phyloP scores from a whole-genome alignment of 129 eudicot species.

The Artemisia annua region DNA sequence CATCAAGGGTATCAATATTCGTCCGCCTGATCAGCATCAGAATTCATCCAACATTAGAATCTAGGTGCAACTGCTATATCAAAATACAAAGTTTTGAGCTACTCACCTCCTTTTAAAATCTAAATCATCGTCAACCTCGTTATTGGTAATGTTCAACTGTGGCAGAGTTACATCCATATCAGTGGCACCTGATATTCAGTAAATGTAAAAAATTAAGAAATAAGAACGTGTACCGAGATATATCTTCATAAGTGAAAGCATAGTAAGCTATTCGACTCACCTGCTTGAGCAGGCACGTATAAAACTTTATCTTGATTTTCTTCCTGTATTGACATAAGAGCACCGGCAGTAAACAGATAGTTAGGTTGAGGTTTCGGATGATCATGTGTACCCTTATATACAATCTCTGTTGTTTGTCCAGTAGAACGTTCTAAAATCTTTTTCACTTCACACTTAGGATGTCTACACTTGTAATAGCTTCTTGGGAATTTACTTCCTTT shows the following conservation, averaged over 20 bases:
- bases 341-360: constrained; percentile 62
- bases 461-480: constrained; percentile 86
- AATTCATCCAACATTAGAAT: no score
- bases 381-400: constrained; percentile 81
- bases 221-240: constrained; percentile 29
- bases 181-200: constrained; percentile 50
- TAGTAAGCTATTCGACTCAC: constrained; percentile 21
- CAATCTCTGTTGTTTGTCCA: constrained; percentile 73
- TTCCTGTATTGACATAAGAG: no score
- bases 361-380: constrained; percentile 80
- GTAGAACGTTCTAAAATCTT: constrained; percentile 75
- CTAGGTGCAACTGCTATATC: no score
- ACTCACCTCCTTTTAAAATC: constrained; percentile 59
- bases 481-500: constrained; percentile 87
- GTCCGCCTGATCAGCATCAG: no score
- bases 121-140: constrained; percentile 53
- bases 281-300: no score
- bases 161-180: constrained; percentile 42
- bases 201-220: constrained; percentile 27
- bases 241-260: constrained; percentile 53
- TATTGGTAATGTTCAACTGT: constrained; percentile 42
- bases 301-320: no score
- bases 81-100: constrained; percentile 7
- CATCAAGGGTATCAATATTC: no score
- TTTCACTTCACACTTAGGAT: constrained; percentile 80